These are phyloP conservation scores for Amniculicola lignicola DNA, from an alignment of 495 filamentous ascomycete genomes.

Conservation along the genomic window DNA sequence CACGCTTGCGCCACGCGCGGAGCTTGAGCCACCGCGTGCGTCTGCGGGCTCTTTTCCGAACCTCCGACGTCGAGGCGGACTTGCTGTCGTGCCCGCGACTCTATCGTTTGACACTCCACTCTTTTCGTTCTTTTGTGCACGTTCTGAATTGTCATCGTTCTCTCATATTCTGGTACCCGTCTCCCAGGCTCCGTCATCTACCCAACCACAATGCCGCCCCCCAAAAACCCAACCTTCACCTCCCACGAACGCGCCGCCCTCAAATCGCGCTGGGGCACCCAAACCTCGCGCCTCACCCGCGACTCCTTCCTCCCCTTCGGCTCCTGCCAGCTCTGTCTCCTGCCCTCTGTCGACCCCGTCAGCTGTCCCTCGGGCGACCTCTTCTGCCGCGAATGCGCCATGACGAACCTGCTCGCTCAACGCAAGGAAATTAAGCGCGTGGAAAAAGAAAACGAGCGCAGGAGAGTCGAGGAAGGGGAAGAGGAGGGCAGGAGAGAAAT, in stretches of 20 bases:
- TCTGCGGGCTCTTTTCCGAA: slow-evolving; percentile 1
- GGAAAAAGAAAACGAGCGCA: slow-evolving; percentile 62
- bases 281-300: slow-evolving; percentile 78
- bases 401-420: slow-evolving; percentile 85
- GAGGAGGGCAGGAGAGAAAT: slow-evolving; percentile 49
- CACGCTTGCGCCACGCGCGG: too few relatives aligned
- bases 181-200: too few relatives aligned
- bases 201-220: too few relatives aligned
- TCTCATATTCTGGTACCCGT: too few relatives aligned
- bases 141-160: too few relatives aligned
- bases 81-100: too few relatives aligned
- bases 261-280: slow-evolving; percentile 74
- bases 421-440: slow-evolving; percentile 87
- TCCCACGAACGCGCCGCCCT: slow-evolving; percentile 83
- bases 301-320: slow-evolving; percentile 94
- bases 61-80: slow-evolving; percentile 14
- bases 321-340: slow-evolving; percentile 84
- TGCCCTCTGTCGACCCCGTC: slow-evolving; percentile 78
- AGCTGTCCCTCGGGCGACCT: slow-evolving; percentile 76
- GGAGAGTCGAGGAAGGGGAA: slow-evolving; percentile 55
- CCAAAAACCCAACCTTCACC: slow-evolving; percentile 90
- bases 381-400: slow-evolving; percentile 95
- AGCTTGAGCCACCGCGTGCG: too few relatives aligned
- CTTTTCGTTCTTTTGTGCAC: too few relatives aligned
- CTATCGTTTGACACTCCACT: too few relatives aligned